Base-by-base conservation (phyloP, 1,284 basidiomycete genomes). In the Cryptococcus sp. region DNA sequence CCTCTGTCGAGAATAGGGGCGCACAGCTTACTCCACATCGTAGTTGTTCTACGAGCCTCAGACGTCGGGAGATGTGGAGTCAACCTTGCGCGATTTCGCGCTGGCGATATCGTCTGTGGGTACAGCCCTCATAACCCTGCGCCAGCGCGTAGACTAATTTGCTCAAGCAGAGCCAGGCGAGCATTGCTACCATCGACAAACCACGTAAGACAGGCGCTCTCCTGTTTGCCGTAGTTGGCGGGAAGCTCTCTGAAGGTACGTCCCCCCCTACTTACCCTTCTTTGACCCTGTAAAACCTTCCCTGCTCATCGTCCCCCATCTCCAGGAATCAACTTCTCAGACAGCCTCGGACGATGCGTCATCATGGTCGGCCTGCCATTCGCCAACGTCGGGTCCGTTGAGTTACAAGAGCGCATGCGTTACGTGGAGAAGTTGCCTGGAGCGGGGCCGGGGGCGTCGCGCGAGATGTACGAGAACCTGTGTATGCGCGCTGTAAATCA, bases 401-500 rank as follows among this genome's bases (percentile, higher is more conserved):
- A 98, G 75, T 82, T 98, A 46, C 85, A 85, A 60, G 96, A 98
- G 74, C 82, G 95, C 46, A 88, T 98, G 86, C 85, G 84, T 62
- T 94, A 93, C 62, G 89, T 91, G 38, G 86, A 69, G 51, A 60
- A 51, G 4, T 50, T 76, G 11, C 72, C 73, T 48, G 73, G 72
- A 0, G 81, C 83, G 8, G 77, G 81, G 55, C 85, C 84, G 62
- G 85, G 91, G 64, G 89, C 92, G 4, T 88, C 85, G 3, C 83
- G 84, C 24, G 88, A 92, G 74, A 78, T 95, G 46, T 95, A 95
- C 75, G 87, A 89, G 78, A 94, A 94, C 72, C 83, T 93, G 80
- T 96, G 92, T 70, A 96, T 97, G 91, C 90, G 91, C 51, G 82
- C 93, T 0, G 93, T 98, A 43, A 98, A 98, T 77, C 95, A 98